Conservation (phyloP, 208 protist genomes). For the Jaenimonas drosophilae region DNA sequence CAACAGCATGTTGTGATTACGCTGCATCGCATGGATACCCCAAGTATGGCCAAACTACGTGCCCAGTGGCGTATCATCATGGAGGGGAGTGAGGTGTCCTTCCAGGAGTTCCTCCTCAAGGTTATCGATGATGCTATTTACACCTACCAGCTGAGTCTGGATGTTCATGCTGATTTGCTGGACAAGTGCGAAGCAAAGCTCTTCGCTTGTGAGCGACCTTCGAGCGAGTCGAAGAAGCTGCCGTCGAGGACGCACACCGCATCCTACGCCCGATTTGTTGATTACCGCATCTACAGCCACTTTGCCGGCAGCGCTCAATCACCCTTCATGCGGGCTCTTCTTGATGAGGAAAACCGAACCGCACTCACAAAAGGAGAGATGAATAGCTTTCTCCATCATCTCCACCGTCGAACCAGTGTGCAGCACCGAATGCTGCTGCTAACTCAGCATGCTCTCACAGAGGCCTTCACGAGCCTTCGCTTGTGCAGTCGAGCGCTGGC, state of each 20-base stretch:
- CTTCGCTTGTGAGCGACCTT: slow-evolving; percentile 24
- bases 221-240: not conserved
- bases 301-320: slow-evolving; percentile 69
- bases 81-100: slow-evolving; percentile 47
- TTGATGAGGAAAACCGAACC: slow-evolving; percentile 32
- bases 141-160: slow-evolving; percentile 68
- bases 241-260: not conserved
- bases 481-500: slow-evolving; percentile 67
- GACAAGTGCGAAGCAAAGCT: slow-evolving; percentile 76
- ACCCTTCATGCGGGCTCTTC: slow-evolving; percentile 52
- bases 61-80: slow-evolving; percentile 56
- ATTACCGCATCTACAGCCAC: slow-evolving; percentile 62
- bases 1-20: slow-evolving; percentile 69
- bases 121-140: slow-evolving; percentile 72
- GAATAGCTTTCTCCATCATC: slow-evolving; percentile 81
- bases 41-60: slow-evolving; percentile 59
- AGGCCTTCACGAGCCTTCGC: slow-evolving; percentile 69
- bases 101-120: slow-evolving; percentile 80
- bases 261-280: slow-evolving; percentile 6
- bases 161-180: slow-evolving; percentile 63
- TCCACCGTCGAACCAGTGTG: slow-evolving; percentile 78
- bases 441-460: slow-evolving; percentile 41
- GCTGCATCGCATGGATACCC: slow-evolving; percentile 67
- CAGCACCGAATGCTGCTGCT: slow-evolving; percentile 74
- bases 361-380: slow-evolving; percentile 65